Evolutionary conservation across 352 stramenopile genomes (phyloP).

Genomic region (Phytopythium montanum): DNA sequence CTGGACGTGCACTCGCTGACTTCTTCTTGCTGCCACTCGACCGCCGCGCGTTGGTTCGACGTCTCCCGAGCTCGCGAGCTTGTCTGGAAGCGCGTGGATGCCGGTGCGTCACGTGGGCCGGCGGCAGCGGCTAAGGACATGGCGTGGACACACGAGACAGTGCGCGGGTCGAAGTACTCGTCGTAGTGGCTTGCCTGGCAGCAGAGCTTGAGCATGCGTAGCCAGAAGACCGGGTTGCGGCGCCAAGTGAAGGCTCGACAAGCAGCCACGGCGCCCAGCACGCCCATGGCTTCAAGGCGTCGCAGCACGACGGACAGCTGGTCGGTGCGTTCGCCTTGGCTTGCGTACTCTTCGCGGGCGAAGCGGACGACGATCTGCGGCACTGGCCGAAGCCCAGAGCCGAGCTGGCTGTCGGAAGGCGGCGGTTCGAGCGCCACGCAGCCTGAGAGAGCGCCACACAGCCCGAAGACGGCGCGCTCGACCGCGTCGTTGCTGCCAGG

Average conservation of each 20-base stretch:
- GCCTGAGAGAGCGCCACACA: constrained; percentile 14
- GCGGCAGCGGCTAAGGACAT: not conserved
- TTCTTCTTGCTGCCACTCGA: not conserved
- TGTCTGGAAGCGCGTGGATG: not conserved
- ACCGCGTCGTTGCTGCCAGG: constrained; percentile 2
- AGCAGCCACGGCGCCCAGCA: constrained; percentile 22
- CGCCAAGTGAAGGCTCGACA: constrained; percentile 24
- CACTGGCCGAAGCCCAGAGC: not conserved
- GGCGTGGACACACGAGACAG: not conserved
- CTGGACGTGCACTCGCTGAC: not conserved
- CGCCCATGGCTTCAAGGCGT: constrained; percentile 20
- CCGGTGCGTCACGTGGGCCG: not conserved
- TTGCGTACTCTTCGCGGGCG: constrained; percentile 1
- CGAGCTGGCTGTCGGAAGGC: not conserved
- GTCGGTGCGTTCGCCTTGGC: not conserved
- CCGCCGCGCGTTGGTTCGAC: not conserved
- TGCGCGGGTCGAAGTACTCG: constrained; percentile 5
- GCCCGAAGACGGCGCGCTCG: constrained; percentile 14
- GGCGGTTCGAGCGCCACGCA: constrained; percentile 13
- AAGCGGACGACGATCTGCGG: constrained; percentile 17
- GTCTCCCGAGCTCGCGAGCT: not conserved
- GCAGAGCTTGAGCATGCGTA: constrained; percentile 12
- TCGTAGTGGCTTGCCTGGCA: constrained; percentile 8
- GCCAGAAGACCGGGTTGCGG: constrained; percentile 32
- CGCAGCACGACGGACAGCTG: constrained; percentile 1